phyloP scores from a whole-genome alignment of 306 rosid species.

The Lathyrus oleraceus region DNA sequence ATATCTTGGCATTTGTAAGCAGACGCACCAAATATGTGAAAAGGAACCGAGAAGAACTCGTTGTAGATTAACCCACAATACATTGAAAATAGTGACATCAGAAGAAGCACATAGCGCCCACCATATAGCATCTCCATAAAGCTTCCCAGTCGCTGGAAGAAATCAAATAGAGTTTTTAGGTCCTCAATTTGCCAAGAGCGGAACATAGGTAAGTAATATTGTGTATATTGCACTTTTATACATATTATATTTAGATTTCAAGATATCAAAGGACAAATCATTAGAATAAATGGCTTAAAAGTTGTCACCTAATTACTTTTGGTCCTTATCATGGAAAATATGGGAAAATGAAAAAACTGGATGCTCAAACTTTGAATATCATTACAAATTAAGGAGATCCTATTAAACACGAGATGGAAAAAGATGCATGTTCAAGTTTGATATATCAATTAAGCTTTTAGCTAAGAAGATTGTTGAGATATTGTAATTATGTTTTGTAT shows the following conservation, averaged over 20 bases:
- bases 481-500: too few relatives aligned
- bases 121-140: conserved; percentile 99
- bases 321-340: background rate
- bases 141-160: conserved; percentile 91
- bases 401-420: conserved; percentile 24
- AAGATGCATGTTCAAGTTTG: conserved; percentile 15
- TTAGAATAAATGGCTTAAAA: background rate
- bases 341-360: background rate
- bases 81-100: conserved; percentile 94
- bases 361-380: conserved; percentile 27
- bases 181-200: conserved; percentile 10
- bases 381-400: background rate
- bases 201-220: conserved; percentile 16
- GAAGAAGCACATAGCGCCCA: conserved; percentile 93
- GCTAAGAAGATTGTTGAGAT: too few relatives aligned
- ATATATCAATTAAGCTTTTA: conserved; percentile 21
- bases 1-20: conserved; percentile 88
- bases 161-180: conserved; percentile 23
- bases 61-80: conserved; percentile 98
- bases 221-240: conserved; percentile 6
- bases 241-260: conserved; percentile 23
- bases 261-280: conserved; percentile 2
- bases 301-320: conserved; percentile 10
- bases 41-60: conserved; percentile 97
- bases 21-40: conserved; percentile 88